Evolutionary conservation across 2,329 filamentous ascomycete species (phyloP).

Genomic region (Byssoonygena ceratinophila): DNA sequence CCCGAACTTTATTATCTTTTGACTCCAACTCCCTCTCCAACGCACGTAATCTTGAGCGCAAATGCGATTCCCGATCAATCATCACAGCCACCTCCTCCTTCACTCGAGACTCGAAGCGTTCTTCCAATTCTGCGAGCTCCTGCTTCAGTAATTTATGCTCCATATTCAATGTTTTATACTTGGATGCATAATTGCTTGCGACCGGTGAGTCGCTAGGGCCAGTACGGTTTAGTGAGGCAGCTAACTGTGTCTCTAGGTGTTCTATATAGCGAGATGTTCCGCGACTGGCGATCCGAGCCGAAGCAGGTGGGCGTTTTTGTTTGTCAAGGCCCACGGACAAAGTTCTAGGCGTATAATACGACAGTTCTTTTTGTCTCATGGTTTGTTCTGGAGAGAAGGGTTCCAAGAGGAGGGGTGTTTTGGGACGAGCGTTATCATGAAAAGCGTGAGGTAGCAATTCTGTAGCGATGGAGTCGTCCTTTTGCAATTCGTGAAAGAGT

Average conservation of each 20-base stretch:
- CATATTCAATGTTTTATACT: slow-evolving; percentile 28
- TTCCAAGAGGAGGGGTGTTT: neutral
- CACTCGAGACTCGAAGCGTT: slow-evolving; percentile 28
- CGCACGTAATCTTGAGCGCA: slow-evolving; percentile 24
- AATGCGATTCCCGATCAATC: slow-evolving; percentile 22
- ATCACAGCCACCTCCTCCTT: slow-evolving; percentile 24
- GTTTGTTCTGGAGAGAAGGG: slow-evolving; percentile 6
- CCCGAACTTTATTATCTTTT: slow-evolving; percentile 24
- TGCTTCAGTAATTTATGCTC: slow-evolving; percentile 27
- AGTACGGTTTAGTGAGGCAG: slow-evolving; percentile 31
- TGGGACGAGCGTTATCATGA: neutral
- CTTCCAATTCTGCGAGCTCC: slow-evolving; percentile 25
- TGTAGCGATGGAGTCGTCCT: neutral
- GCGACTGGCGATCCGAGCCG: slow-evolving; percentile 24
- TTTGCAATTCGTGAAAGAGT: slow-evolving; percentile 16
- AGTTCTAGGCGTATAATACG: neutral
- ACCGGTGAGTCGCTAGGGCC: slow-evolving; percentile 34
- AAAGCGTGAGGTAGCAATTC: neutral
- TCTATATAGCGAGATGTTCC: slow-evolving; percentile 40
- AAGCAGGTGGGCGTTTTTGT: slow-evolving; percentile 19
- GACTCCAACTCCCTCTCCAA: slow-evolving; percentile 26
- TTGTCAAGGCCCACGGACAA: slow-evolving; percentile 13
- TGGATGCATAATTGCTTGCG: slow-evolving; percentile 28
- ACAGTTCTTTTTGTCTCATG: slow-evolving; percentile 7
- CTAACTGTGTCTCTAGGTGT: slow-evolving; percentile 40